Percentiles rank a stretch among this genome's conserved stretches.
Evolutionary conservation across 2,329 filamentous ascomycete species (phyloP).

Genomic region (Colletotrichum tanaceti): DNA sequence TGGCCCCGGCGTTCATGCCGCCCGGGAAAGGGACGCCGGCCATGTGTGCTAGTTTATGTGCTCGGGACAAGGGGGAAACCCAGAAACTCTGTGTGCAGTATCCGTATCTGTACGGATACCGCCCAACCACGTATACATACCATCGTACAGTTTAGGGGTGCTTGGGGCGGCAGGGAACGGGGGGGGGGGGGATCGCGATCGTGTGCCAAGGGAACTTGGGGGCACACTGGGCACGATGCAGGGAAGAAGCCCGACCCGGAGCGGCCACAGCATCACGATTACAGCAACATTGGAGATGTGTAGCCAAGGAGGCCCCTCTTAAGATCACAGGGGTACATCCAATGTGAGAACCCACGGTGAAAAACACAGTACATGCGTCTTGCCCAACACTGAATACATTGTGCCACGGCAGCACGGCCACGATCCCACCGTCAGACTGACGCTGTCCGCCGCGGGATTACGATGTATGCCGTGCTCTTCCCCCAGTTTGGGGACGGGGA

Average conservation of each 20-base stretch:
- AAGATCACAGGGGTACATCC: no score
- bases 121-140: no score
- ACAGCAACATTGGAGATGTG: neutral
- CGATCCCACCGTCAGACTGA: slow-evolving; percentile 26
- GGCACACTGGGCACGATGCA: slow-evolving; percentile 16
- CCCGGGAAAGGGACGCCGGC: slow-evolving; percentile 5
- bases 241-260: slow-evolving; percentile 17
- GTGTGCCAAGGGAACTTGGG: neutral
- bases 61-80: no score
- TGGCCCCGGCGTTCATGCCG: slow-evolving; percentile 22
- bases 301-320: neutral
- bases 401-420: neutral
- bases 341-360: no score
- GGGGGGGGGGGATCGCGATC: neutral
- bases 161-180: neutral
- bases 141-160: no score
- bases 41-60: neutral
- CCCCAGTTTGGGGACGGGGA: slow-evolving; percentile 1
- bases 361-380: no score
- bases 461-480: slow-evolving; percentile 1
- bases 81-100: no score
- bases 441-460: slow-evolving; percentile 9
- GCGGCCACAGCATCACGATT: slow-evolving; percentile 3
- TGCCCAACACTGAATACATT: no score
- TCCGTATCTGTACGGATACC: no score